Base-by-base conservation (phyloP, 148 eudicot genomes). In the Heliamphora exappendiculata region DNA sequence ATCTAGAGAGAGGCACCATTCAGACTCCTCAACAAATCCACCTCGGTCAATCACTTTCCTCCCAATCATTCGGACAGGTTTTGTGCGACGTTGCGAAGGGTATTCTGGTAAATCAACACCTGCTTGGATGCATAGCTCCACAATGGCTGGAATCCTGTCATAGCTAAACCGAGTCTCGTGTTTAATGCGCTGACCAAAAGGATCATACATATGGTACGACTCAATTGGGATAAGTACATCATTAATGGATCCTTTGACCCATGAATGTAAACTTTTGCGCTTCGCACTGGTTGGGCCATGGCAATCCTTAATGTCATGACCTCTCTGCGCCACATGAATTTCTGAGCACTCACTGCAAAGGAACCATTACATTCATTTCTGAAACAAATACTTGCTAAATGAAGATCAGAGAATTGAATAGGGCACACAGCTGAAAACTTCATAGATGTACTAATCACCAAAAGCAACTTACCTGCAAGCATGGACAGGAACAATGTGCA, bases 101-200 rank as follows among this genome's bases (percentile, higher is more conserved):
- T 89, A 95, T 29, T 81, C 94, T 22, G 91, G 98, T 67, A 95
- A 36, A 42, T 95, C 93, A 62, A 87, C 96, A 16, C 98, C 98
- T 50, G 98, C 98, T 83, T 92, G 98, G 86, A 95, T 92, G 86
- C 97, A 95, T 16, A 95, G 94, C 82, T 95, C 98, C 63, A 92
- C 96, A 67, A 92, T 73, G n/a, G 98, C 96, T 7, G 98, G 98
- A 77, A 95, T 91, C 54, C 98, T 83, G 76, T 96, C 99, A 62
- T 88, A 93, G 75, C 83, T 78, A 22, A 93, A 96, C 49, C 99
- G 80, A 42, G 94, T 95, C 42, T 92, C 97, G 13, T 95, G 98
- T 81, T 87, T 95, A 72, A 95, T 74, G 53, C 98, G 89, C 10
- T 76, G 87, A 29, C 98, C 97, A 79, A 86, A 95, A 60, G 98